phyloP scores from a whole-genome alignment of 148 eudicot genomes.

The Agrostemma githago region DNA sequence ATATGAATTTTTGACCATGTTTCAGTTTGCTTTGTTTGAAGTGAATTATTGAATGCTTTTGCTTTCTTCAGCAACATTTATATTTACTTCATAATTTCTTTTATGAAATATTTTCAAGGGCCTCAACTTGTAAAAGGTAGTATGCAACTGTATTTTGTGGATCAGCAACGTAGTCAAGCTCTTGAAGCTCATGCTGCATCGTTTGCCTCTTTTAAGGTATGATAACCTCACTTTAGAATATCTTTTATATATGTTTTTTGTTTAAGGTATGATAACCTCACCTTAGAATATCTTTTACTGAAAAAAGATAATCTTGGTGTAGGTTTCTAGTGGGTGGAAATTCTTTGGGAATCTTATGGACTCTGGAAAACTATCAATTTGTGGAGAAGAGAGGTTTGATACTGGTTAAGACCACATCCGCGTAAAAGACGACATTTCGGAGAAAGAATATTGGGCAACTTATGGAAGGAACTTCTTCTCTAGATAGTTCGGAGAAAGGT shows the following conservation, averaged over 20 bases:
- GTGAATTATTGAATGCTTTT: too few species aligned
- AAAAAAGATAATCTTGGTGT: conserved; percentile 22
- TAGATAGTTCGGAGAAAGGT: too few species aligned
- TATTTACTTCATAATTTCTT: background rate
- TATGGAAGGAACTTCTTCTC: conserved; percentile 98
- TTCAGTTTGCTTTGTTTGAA: too few species aligned
- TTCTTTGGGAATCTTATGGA: conserved; percentile 99
- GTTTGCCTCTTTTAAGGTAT: conserved; percentile 76
- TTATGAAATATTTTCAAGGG: conserved; percentile 35
- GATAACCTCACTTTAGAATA: conserved; percentile 19
- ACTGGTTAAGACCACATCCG: conserved; percentile 99
- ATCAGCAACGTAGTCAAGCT: conserved; percentile 98
- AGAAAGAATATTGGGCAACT: conserved; percentile 89
- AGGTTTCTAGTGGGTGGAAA: conserved; percentile 99
- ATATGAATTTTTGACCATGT: too few species aligned
- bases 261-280: too few species aligned
- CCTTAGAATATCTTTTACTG: too few species aligned
- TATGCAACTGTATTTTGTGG: conserved; percentile 94
- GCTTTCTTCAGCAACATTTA: background rate
- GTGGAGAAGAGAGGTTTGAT: conserved; percentile 99
- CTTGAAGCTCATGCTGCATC: conserved; percentile 99
- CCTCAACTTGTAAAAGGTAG: conserved; percentile 97
- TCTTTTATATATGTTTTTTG: background rate
- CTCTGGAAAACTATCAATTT: conserved; percentile 82
- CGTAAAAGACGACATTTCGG: conserved; percentile 95